Evolutionary conservation across 108 stramenopile genomes (phyloP), one percentile per base, ranked within the genome.

Genomic region (Cyclotella choctawhatcheeana): DNA sequence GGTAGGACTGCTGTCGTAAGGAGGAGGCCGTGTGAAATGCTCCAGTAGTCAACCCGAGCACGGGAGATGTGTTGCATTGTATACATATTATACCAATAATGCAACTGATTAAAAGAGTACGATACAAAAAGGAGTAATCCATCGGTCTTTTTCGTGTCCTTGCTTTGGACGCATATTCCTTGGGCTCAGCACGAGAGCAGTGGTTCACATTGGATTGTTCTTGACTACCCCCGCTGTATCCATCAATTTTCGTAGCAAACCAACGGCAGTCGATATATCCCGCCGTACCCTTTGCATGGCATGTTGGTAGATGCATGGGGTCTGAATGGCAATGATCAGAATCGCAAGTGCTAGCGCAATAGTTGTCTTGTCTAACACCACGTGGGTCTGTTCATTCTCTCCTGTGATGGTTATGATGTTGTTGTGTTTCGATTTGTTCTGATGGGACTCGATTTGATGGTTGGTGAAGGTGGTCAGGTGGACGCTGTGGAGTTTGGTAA

Each of bases 351-450:
- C 13, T 7, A 56, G 27, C 1, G 10, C 29, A 31, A 12, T 2
- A 13, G 55, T 56, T 17, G 55, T 1, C 31, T 56, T 56, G 30
- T 56, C 55, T 30, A 56, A n/a, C 10, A n/a, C 5, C n/a, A n/a
- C n/a, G n/a, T n/a, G 6, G 37, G 37, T 10, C 12, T 40, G 37
- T 40, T 40, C 37, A 12, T 40, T n/a, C 37, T 40, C 8, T 40
- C 17, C 47, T n/a, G 47, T 48, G 47, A 17, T 6, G 37, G 12
- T 40, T 12, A 12, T 40, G 37, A 40, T 40, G 37, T 40, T 40
- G 12, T 48, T 48, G 8, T n/a, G 47, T n/a, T 17, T 48, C n/a
- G 47, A n/a, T 17, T 48, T n/a, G 47, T 4, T n/a, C 8, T 48
- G 47, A n/a, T 48, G 16, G 47, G 16, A n/a, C 18, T 40, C 12